Conservation (phyloP, 2,329 filamentous ascomycete genomes). For the Colletotrichum sidae region DNA sequence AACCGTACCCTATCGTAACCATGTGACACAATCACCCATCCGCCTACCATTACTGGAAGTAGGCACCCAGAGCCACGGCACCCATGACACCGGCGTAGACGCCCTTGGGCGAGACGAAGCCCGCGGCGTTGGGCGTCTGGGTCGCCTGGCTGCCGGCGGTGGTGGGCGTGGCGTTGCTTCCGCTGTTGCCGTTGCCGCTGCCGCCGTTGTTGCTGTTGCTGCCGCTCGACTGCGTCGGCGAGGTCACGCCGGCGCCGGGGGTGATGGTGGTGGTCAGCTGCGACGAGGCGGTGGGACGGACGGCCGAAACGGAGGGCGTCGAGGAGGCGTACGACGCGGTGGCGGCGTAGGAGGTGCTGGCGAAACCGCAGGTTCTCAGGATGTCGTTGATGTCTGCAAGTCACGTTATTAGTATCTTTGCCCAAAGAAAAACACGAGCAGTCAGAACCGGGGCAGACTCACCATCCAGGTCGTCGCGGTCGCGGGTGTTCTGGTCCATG, state of each 20-base stretch:
- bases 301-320: slow-evolving; percentile 32
- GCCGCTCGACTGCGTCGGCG: slow-evolving; percentile 24
- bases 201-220: slow-evolving; percentile 12
- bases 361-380: slow-evolving; percentile 39
- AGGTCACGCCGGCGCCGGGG: slow-evolving; percentile 27
- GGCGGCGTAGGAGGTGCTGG: slow-evolving; percentile 35
- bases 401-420: neutral
- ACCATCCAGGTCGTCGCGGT: slow-evolving; percentile 39
- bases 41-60: slow-evolving; percentile 22
- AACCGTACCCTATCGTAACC: slow-evolving; percentile 1
- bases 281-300: slow-evolving; percentile 30
- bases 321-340: slow-evolving; percentile 34
- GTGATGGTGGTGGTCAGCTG: slow-evolving; percentile 39
- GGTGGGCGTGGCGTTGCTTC: neutral
- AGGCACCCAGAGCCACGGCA: slow-evolving; percentile 29
- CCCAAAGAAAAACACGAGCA: neutral
- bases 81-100: slow-evolving; percentile 25
- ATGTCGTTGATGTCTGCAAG: slow-evolving; percentile 38
- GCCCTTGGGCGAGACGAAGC: slow-evolving; percentile 20
- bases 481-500: slow-evolving; percentile 37
- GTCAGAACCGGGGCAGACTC: neutral
- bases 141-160: slow-evolving; percentile 2
- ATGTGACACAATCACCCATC: neutral
- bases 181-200: slow-evolving; percentile 16
- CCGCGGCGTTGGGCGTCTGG: slow-evolving; percentile 32